These are phyloP conservation scores for Senna tora DNA, from an alignment of 306 rosid genomes.

Conservation along the genomic window DNA sequence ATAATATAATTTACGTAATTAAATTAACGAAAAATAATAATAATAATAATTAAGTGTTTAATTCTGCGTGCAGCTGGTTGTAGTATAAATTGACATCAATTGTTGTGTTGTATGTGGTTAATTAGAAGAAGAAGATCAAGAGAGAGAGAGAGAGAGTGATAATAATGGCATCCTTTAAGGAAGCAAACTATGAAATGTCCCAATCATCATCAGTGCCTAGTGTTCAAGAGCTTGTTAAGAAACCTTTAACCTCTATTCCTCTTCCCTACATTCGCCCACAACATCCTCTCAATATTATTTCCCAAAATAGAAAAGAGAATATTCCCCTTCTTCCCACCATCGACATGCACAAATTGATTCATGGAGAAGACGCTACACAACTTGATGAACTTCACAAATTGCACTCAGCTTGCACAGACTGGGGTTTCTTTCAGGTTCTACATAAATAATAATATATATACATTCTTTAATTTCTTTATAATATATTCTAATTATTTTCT, in stretches of 20 bases:
- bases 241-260: constrained; percentile 20
- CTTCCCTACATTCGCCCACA: constrained; percentile 33
- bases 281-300: constrained; percentile 16
- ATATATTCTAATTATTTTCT: too few relatives aligned
- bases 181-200: neutral
- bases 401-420: constrained; percentile 49
- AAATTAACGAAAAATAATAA: too few relatives aligned
- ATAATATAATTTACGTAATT: too few relatives aligned
- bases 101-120: too few relatives aligned
- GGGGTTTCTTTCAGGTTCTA: constrained; percentile 60
- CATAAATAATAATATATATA: too few relatives aligned
- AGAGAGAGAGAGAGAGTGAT: too few relatives aligned
- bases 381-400: constrained; percentile 50
- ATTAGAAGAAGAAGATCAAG: too few relatives aligned
- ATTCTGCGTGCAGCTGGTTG: too few relatives aligned
- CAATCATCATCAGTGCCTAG: neutral
- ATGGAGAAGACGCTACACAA: neutral
- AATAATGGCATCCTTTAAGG: neutral
- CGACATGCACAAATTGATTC: constrained; percentile 39
- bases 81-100: too few relatives aligned
- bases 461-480: too few relatives aligned
- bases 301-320: neutral
- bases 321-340: constrained; percentile 53
- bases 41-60: too few relatives aligned
- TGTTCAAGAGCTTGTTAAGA: constrained; percentile 6